These are phyloP conservation scores for Krasilnikovozyma curviuscula DNA, from an alignment of 768 basidiomycete species.

Conservation along the genomic window DNA sequence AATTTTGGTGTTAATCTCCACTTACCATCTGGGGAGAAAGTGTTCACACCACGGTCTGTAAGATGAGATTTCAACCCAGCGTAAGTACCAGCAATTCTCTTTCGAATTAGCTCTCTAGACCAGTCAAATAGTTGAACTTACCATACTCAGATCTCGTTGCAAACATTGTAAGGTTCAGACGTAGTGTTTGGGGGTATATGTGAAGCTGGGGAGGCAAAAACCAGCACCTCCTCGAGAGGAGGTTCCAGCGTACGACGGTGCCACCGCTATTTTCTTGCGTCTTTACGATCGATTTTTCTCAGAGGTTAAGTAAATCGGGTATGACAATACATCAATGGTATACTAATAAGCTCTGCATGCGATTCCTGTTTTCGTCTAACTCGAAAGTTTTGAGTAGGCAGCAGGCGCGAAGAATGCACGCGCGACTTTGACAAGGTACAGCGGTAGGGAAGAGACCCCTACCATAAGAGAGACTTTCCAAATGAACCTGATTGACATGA, in stretches of 20 bases:
- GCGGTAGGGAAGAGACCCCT: slow-evolving; percentile 73
- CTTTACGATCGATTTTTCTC: too few species aligned
- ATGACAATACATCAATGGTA: too few species aligned
- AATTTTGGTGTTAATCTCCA: not conserved
- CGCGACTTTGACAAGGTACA: slow-evolving; percentile 77
- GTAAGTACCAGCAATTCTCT: slow-evolving; percentile 18
- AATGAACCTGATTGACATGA: slow-evolving; percentile 64
- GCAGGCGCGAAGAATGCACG: slow-evolving; percentile 75
- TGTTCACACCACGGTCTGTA: slow-evolving; percentile 83
- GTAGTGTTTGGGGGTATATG: too few species aligned
- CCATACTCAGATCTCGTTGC: slow-evolving; percentile 91
- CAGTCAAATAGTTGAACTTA: slow-evolving; percentile 19
- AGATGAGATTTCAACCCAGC: not conserved
- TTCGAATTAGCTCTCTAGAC: not conserved
- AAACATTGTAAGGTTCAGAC: too few species aligned
- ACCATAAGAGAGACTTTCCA: slow-evolving; percentile 95
- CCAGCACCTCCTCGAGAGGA: too few species aligned
- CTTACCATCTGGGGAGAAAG: slow-evolving; percentile 65
- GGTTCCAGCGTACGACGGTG: too few species aligned
- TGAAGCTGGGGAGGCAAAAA: too few species aligned
- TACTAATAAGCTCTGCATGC: too few species aligned
- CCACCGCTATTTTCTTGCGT: too few species aligned
- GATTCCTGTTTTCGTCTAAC: too few species aligned
- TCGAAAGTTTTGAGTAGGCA: slow-evolving; percentile 66
- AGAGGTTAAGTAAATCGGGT: too few species aligned